These are phyloP conservation scores for Daldinia concentrica DNA, from an alignment of 495 filamentous ascomycete species.

Conservation along the genomic window DNA sequence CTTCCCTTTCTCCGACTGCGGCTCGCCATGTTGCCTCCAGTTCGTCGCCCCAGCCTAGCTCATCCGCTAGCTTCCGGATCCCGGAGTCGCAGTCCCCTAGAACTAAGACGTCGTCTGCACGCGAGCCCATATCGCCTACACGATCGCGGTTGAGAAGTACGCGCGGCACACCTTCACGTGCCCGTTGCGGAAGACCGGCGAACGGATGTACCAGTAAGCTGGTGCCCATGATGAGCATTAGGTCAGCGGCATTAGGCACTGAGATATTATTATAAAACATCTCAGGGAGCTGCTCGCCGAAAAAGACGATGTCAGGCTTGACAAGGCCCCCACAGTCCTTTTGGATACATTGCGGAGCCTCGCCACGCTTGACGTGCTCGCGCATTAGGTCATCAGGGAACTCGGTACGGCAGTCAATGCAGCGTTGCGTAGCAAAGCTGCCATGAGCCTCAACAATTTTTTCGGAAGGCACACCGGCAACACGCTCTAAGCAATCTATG, in stretches of 20 bases:
- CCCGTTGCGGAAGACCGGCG: slow-evolving; percentile 75
- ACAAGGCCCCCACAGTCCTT: slow-evolving; percentile 78
- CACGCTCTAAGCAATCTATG: slow-evolving; percentile 92
- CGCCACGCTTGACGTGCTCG: slow-evolving; percentile 64
- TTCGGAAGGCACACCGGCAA: slow-evolving; percentile 82
- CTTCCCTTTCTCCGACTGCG: slow-evolving; percentile 55
- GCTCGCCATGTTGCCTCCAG: slow-evolving; percentile 66
- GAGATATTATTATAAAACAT: slow-evolving; percentile 69
- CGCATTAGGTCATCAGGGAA: slow-evolving; percentile 81
- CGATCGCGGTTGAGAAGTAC: slow-evolving; percentile 87
- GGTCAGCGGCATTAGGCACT: slow-evolving; percentile 71
- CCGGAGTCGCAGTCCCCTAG: slow-evolving; percentile 83
- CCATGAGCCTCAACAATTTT: slow-evolving; percentile 94
- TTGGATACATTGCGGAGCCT: slow-evolving; percentile 72
- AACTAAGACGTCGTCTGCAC: slow-evolving; percentile 78
- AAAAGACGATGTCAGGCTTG: slow-evolving; percentile 98
- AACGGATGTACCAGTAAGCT: slow-evolving; percentile 91
- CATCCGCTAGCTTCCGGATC: slow-evolving; percentile 81
- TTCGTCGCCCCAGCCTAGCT: slow-evolving; percentile 87
- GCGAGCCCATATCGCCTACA: slow-evolving; percentile 82
- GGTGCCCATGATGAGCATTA: slow-evolving; percentile 91
- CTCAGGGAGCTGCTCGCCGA: slow-evolving; percentile 76
- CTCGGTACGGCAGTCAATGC: slow-evolving; percentile 81
- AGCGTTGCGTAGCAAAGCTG: slow-evolving; percentile 87
- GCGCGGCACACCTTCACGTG: slow-evolving; percentile 70